Base-by-base conservation (phyloP, 345 rosid species). In the Diplotaxis tenuifolia region DNA sequence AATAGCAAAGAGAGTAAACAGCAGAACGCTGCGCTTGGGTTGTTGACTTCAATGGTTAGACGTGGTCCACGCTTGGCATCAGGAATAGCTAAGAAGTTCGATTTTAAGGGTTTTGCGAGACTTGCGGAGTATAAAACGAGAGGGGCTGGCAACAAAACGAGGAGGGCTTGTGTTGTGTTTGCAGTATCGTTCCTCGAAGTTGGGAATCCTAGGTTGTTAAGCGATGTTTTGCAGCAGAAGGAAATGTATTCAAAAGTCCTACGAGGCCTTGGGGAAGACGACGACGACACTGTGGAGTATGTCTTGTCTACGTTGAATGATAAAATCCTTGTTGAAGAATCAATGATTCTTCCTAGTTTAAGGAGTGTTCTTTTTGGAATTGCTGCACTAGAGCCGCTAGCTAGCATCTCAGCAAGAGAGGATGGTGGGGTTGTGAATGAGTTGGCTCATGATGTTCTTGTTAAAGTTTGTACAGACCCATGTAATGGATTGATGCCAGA, bases 321-420 rank as follows among this genome's bases (percentile, higher is more conserved):
- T 57, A 88, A 80, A 77, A 76, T 95, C 67, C 88, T 95, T 56
- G 82, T 82, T 12, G 84, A 82, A 75, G 88, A 85, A 78, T 95
- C 99, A 58, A 73, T 84, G 78, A 82, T 95, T 73, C 85, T 84
- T 34, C 96, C 99, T 6, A 80, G 84, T 75, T 84, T 92, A 28
- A 84, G 97, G 65, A 92, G 99, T 79, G 97, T 86, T 77, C 92
- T 95, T 61, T 95, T 95, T 77, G 97, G 99, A 49, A 85, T 82
- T 56, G 83, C 81, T 77, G 84, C 92, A 50, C 82, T 95, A 81
- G 92, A 88, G 75, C 89, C 87, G 75, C 81, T 95, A 69, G 84
- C 75, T 27, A 75, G 77, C 72, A 87, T 95, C 75, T 87, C 93
- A 23, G 89, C 84, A 34, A 85, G 86, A 80, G 89, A 84, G 66